Percentiles rank a stretch among this genome's conserved stretches.
phyloP scores from a whole-genome alignment of 331 rosid species.

The Rhamnella rubrinervis region DNA sequence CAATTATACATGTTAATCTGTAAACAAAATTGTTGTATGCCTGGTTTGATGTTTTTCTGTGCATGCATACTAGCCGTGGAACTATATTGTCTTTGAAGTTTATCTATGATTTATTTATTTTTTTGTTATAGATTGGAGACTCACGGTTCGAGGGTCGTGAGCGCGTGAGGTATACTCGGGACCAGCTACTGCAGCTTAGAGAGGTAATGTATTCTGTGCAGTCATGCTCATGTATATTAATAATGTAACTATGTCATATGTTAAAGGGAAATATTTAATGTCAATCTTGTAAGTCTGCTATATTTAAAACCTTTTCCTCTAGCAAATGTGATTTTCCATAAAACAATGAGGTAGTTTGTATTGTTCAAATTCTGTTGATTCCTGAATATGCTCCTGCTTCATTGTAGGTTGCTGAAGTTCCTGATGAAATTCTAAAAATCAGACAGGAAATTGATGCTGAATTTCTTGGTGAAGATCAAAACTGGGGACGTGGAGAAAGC shows the following conservation, averaged over 20 bases:
- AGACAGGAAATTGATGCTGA: constrained; percentile 77
- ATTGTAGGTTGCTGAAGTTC: constrained; percentile 58
- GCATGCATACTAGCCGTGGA: background rate
- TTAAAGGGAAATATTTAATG: background rate
- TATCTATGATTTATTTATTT: constrained; percentile 7
- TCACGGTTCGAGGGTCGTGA: constrained; percentile 80
- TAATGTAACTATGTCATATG: background rate
- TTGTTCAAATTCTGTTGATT: background rate
- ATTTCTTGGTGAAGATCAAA: constrained; percentile 78
- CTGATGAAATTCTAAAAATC: constrained; percentile 61
- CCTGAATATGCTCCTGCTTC: constrained; percentile 5
- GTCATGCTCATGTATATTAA: background rate
- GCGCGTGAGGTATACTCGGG: constrained; percentile 68
- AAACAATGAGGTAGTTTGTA: background rate
- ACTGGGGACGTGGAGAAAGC: constrained; percentile 70
- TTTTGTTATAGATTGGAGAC: constrained; percentile 68
- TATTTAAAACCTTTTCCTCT: background rate
- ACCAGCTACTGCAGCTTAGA: constrained; percentile 65
- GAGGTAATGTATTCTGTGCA: constrained; percentile 49
- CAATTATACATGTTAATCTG: too few species aligned
- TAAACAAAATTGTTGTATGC: too few species aligned
- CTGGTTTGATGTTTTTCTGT: background rate
- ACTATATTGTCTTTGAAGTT: background rate
- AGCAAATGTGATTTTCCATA: background rate
- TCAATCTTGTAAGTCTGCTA: background rate